phyloP scores from a whole-genome alignment of 805 yeast species.

The Maudiozyma pseudohumilis region DNA sequence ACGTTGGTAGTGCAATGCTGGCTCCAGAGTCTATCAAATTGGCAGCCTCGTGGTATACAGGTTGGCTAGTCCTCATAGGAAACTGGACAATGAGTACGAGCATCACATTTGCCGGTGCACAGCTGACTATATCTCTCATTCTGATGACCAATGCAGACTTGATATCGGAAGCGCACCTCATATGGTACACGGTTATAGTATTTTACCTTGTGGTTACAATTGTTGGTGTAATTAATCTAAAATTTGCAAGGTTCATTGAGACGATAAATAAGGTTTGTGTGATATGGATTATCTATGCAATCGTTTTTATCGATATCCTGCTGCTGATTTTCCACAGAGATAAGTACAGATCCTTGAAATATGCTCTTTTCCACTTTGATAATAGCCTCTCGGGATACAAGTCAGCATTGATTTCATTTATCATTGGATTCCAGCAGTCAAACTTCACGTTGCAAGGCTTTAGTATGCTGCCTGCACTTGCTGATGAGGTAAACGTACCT shows the following conservation, averaged over 20 bases:
- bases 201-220: constrained; percentile 46
- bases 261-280: constrained; percentile 57
- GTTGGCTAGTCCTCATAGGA: constrained; percentile 65
- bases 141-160: constrained; percentile 52
- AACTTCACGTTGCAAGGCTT: constrained; percentile 75
- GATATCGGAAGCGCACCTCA: constrained; percentile 39
- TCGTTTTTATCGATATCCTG: constrained; percentile 54
- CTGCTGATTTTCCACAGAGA: constrained; percentile 45
- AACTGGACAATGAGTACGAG: constrained; percentile 72
- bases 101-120: constrained; percentile 67
- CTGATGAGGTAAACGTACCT: constrained; percentile 72
- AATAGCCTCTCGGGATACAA: constrained; percentile 65
- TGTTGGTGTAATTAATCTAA: constrained; percentile 55
- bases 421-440: constrained; percentile 70
- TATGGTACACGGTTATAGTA: constrained; percentile 42
- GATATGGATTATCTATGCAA: constrained; percentile 67
- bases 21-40: constrained; percentile 49
- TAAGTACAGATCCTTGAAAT: constrained; percentile 47
- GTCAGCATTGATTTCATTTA: constrained; percentile 55
- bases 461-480: constrained; percentile 70
- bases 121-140: constrained; percentile 55
- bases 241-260: constrained; percentile 51
- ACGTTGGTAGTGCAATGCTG: constrained; percentile 65
- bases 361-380: constrained; percentile 58
- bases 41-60: constrained; percentile 64